Base-by-base conservation (phyloP, 495 filamentous ascomycete genomes). In the Trichoderma reesei region DNA sequence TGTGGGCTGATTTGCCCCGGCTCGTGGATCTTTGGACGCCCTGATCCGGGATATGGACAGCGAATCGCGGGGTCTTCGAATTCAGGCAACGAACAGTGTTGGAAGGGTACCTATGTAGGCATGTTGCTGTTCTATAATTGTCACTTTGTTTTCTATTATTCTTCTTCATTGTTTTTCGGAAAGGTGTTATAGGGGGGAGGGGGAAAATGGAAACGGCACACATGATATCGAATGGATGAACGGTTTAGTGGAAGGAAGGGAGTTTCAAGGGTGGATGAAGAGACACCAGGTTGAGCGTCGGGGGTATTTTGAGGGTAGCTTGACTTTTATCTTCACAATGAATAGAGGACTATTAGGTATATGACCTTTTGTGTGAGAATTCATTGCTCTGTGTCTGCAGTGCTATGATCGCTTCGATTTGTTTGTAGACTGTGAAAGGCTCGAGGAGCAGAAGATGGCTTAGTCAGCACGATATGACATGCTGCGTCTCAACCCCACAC, bases 1-100 rank as follows among this genome's bases (percentile, higher is more conserved):
- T 13, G 86, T 97, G 62, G 93, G 93, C 54, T 96, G 78, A 75
- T 64, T 48, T 44, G 54, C 26, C 26, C 26, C 26, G 26, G 26
- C 26, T 26, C 26, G 26, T 26, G 65, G 59, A 59, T 61, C 39
- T 63, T 42, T 65, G 26, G 26, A 26, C 26, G 26, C 26, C 26
- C 26, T 26, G 26, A 26, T 26, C 26, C 26, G 26, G 26, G 26
- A 26, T 20, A 65, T 37, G 46, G 61, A 39, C 11, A 26, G 0
- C 1, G 26, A 26, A 39, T 39, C 38, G 11, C 38, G 46, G 14
- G 14, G 42, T 64, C 36, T 61, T 41, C 44, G 63, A 64, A 56
- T 39, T 16, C 26, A 26, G 46, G 66, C 26, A 62, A 69, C 14
- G 46, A 16, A 16, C 46, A 16, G 46, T 16, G 16, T 54, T 54